Conservation (phyloP, 495 filamentous ascomycete genomes). For the Xylaria cubensis region DNA sequence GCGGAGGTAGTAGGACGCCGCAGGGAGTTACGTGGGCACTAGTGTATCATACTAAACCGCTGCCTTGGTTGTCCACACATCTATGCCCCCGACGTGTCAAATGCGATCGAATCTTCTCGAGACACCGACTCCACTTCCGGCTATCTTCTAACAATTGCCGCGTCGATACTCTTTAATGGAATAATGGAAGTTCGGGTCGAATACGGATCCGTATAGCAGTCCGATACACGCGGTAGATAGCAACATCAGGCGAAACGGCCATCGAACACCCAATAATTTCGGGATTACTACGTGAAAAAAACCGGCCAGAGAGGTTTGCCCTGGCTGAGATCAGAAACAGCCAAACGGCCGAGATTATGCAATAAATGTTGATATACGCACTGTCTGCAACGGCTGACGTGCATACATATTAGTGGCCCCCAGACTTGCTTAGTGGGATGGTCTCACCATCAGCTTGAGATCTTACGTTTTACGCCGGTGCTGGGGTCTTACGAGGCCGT, state of each 20-base stretch:
- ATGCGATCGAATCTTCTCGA: slow-evolving; percentile 17
- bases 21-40: neutral
- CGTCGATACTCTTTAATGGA: neutral
- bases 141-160: neutral
- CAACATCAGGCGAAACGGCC: neutral
- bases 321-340: neutral
- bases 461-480: neutral
- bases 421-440: neutral
- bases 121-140: slow-evolving; percentile 1
- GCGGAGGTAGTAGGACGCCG: neutral
- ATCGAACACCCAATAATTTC: neutral
- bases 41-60: no score
- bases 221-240: neutral
- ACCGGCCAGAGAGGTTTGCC: neutral
- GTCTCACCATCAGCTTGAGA: slow-evolving; percentile 15
- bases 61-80: no score
- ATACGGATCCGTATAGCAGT: neutral
- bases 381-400: slow-evolving; percentile 2
- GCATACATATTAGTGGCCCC: neutral
- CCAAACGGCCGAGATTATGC: neutral
- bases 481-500: slow-evolving; percentile 5
- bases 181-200: neutral
- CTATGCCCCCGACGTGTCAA: neutral
- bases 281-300: neutral
- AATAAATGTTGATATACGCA: neutral